Evolutionary conservation across 2,329 filamentous ascomycete genomes (phyloP).

Genomic region (Aureobasidium namibiae): DNA sequence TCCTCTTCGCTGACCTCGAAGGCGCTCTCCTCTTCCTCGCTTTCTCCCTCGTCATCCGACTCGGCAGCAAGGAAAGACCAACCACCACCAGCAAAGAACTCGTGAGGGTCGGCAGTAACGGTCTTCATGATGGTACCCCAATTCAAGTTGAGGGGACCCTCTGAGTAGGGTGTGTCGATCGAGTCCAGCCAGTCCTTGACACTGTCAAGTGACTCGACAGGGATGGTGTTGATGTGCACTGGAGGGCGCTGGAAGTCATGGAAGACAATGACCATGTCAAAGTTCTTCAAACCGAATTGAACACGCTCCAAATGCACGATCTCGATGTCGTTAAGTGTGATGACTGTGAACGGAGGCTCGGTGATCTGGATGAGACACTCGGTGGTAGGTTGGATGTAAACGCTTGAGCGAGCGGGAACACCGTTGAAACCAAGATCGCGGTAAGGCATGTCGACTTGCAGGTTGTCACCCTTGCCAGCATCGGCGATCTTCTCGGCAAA

Average conservation of each 20-base stretch:
- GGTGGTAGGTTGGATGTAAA: slow-evolving; percentile 90
- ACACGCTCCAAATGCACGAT: slow-evolving; percentile 94
- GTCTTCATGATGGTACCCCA: slow-evolving; percentile 99
- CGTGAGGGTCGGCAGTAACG: slow-evolving; percentile 83
- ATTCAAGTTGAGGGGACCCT: slow-evolving; percentile 94
- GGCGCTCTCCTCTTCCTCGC: slow-evolving; percentile 75
- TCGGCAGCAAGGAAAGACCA: slow-evolving; percentile 90
- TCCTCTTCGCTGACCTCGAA: slow-evolving; percentile 89
- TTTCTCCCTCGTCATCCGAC: slow-evolving; percentile 72
- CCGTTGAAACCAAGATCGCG: slow-evolving; percentile 94
- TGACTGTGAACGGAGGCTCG: slow-evolving; percentile 91
- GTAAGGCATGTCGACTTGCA: slow-evolving; percentile 94
- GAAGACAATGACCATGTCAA: slow-evolving; percentile 96
- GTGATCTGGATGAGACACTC: slow-evolving; percentile 96
- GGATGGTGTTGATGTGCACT: slow-evolving; percentile 95
- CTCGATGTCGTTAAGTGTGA: slow-evolving; percentile 93
- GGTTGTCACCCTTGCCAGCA: slow-evolving; percentile 79
- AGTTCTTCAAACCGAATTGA: slow-evolving; percentile 94
- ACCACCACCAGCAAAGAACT: slow-evolving; percentile 90
- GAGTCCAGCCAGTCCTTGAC: slow-evolving; percentile 98
- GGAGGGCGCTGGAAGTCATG: slow-evolving; percentile 91
- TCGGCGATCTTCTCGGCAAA: slow-evolving; percentile 98
- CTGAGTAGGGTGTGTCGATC: slow-evolving; percentile 86
- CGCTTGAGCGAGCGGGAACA: slow-evolving; percentile 91
- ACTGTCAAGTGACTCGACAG: slow-evolving; percentile 84